A percentile compares a stretch with the other conserved stretches of the same genome.
phyloP scores from a whole-genome alignment of 2,329 filamentous ascomycete genomes.

The Aspergillus versicolor region DNA sequence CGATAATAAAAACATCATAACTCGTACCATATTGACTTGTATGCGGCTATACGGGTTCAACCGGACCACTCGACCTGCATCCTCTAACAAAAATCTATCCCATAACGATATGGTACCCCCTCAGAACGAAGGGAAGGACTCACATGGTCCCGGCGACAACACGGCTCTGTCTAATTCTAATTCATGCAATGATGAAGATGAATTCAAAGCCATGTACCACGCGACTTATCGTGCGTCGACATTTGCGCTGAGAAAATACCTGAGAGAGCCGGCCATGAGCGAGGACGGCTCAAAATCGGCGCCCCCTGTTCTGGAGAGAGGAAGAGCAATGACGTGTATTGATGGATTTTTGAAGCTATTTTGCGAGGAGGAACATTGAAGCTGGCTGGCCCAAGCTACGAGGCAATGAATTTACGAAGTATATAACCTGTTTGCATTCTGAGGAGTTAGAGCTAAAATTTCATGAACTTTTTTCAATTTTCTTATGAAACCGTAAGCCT shows the following conservation, averaged over 20 bases:
- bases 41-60: constrained; percentile 46
- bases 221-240: constrained; percentile 44
- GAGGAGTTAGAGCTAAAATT: neutral
- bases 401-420: constrained; percentile 23
- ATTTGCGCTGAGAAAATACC: constrained; percentile 42
- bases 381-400: constrained; percentile 20
- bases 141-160: constrained; percentile 4
- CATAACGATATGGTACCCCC: constrained; percentile 3
- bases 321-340: constrained; percentile 42
- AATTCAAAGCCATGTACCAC: constrained; percentile 46
- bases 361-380: constrained; percentile 39
- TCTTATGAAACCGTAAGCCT: neutral
- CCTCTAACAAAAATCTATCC: constrained; percentile 17
- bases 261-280: constrained; percentile 25
- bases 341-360: constrained; percentile 43
- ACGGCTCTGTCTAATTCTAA: constrained; percentile 11
- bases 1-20: constrained; percentile 42
- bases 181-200: constrained; percentile 34
- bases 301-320: constrained; percentile 33
- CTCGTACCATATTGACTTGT: constrained; percentile 43
- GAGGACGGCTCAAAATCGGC: constrained; percentile 6
- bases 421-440: constrained; percentile 12
- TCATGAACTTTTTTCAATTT: neutral
- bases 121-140: constrained; percentile 18
- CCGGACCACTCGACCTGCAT: constrained; percentile 27